phyloP scores from a whole-genome alignment of 257 asterid species.

The Petunia secreta region DNA sequence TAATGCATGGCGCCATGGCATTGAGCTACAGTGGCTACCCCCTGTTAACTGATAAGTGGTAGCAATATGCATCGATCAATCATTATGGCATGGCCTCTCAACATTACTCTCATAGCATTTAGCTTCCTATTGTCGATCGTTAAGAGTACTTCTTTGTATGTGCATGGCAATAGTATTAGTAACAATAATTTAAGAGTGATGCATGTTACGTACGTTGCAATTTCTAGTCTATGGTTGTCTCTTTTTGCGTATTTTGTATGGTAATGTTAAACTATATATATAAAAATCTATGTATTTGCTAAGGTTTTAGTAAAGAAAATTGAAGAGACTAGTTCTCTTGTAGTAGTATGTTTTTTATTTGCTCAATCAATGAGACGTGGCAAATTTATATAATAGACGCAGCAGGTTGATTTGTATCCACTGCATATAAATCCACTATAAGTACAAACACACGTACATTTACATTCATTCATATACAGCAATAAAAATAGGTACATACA shows the following conservation, averaged over 20 bases:
- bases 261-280: neutral
- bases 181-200: conserved; percentile 11
- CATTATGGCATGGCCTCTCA: neutral
- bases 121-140: neutral
- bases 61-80: neutral
- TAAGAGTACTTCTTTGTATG: neutral
- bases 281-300: neutral
- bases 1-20: conserved; percentile 44
- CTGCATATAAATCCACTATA: neutral
- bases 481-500: neutral
- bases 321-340: neutral
- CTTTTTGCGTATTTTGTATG: neutral
- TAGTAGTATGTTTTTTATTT: neutral
- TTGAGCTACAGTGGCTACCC: conserved; percentile 52
- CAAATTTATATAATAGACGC: neutral
- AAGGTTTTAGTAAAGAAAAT: too few species aligned
- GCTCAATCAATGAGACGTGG: neutral
- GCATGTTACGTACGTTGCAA: neutral
- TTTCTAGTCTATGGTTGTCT: neutral
- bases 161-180: conserved; percentile 6
- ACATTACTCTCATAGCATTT: neutral
- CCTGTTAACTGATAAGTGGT: neutral
- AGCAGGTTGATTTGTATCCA: neutral
- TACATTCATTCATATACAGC: neutral
- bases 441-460: too few species aligned